A percentile compares a stretch with the other conserved stretches of the same genome.
Conservation (phyloP, 768 basidiomycete species). For the Lactarius vividus region DNA sequence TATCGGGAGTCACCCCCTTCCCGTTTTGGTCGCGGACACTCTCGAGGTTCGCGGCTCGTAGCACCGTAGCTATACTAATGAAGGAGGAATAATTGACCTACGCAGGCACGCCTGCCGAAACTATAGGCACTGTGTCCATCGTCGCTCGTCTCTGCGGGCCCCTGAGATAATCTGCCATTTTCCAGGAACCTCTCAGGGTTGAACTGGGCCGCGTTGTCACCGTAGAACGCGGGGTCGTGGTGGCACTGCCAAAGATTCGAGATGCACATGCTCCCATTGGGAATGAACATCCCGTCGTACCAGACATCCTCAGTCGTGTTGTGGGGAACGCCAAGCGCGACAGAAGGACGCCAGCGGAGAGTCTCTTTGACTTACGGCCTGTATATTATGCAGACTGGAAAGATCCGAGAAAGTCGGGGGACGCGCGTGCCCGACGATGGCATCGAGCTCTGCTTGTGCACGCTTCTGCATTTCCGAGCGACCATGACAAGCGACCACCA, state of each 20-base stretch:
- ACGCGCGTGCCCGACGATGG: constrained; percentile 10
- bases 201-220: constrained; percentile 24
- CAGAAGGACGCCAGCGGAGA: constrained; percentile 10
- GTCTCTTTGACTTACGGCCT: constrained; percentile 15
- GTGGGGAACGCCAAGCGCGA: constrained; percentile 8
- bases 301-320: constrained; percentile 30
- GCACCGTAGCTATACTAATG: constrained; percentile 25
- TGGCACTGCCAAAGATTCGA: constrained; percentile 29
- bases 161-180: constrained; percentile 4
- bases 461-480: constrained; percentile 14
- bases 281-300: constrained; percentile 35
- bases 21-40: constrained; percentile 7
- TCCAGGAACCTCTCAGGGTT: constrained; percentile 27
- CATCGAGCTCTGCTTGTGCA: constrained; percentile 14
- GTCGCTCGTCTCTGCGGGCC: constrained; percentile 13
- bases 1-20: constrained; percentile 7
- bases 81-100: constrained; percentile 27
- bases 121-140: constrained; percentile 22
- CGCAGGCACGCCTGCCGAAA: constrained; percentile 24
- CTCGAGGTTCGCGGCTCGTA: constrained; percentile 25
- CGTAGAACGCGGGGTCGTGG: constrained; percentile 11
- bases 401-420: constrained; percentile 2
- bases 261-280: constrained; percentile 36
- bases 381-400: constrained; percentile 7
- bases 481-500: constrained; percentile 25